Base-by-base conservation (phyloP, 116 monocot species). In the Trichopus zeylanicus region DNA sequence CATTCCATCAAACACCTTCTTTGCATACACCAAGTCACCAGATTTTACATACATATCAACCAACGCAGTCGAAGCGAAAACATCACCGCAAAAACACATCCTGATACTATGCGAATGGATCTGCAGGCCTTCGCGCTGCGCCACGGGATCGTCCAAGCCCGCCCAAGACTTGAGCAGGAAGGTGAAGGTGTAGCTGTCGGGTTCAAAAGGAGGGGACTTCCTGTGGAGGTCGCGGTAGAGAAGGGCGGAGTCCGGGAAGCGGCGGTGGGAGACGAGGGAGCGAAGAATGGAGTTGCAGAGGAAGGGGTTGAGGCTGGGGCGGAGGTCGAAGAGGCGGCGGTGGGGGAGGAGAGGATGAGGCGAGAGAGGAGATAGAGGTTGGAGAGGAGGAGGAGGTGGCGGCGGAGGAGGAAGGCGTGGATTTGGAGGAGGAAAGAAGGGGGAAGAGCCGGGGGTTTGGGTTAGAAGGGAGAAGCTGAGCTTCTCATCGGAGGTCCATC, bases 121-220 rank as follows among this genome's bases (percentile, higher is more conserved):
- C 71, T 80, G 80, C 7, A 15, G 27, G 9, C 70, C 74, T 58
- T 59, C 64, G 9, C 38, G 47, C 18, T 15, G 33, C 5, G 28
- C 53, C 11, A 7, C n/a, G 9, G 52, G 32, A 33, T 48, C 67
- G 29, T 23, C 22, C n/a, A 38, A 20, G 12, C 32, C 7, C 20
- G 56, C 63, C 55, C 67, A 71, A 8, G 71, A 58, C 30, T 75
- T 80, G 29, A 80, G 64, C 10, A 80, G 67, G 48, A 55, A 67
- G 7, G 80, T 67, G 56, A 80, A 80, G 51, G 80, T 71, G 52
- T 71, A 71, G 49, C 9, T 26, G 54, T 75, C 64, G 18, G 80
- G 75, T 11, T 23, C 34, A 46, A 67, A 67, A n/a, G 23, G 21
- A n/a, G 39, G n/a, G 29, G 59, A 25, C 5, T 18, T 33, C 6